Conservation (phyloP, 192 early-diverging fungal genomes). For the Backusella westeae region DNA sequence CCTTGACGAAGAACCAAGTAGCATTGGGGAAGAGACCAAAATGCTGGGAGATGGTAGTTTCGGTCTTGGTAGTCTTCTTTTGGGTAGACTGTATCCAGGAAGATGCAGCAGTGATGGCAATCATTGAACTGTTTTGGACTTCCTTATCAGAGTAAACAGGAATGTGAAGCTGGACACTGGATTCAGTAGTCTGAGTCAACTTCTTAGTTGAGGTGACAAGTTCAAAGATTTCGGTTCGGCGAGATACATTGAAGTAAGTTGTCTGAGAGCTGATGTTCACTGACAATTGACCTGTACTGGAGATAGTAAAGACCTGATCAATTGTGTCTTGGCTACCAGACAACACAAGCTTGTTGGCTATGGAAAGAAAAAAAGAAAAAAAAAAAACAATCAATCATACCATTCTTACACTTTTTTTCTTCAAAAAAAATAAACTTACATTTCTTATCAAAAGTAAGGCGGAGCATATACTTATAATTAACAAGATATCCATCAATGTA, state of each 20-base stretch:
- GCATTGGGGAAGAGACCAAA: constrained; percentile 21
- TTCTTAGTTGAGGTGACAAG: constrained; percentile 7
- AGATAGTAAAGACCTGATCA: constrained; percentile 16
- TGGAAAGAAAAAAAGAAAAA: not conserved
- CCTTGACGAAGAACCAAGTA: constrained; percentile 29
- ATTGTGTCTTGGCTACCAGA: not conserved
- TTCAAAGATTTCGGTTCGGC: not conserved
- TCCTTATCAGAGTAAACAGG: constrained; percentile 15
- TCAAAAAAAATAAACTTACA: constrained; percentile 18
- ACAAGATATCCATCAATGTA: constrained; percentile 28
- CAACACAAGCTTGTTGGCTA: constrained; percentile 12
- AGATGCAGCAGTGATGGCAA: constrained; percentile 11
- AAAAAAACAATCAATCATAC: not conserved
- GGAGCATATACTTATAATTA: constrained; percentile 30
- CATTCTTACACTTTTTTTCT: not conserved
- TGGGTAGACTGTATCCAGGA: constrained; percentile 12
- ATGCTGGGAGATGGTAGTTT: constrained; percentile 12
- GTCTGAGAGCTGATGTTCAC: not conserved
- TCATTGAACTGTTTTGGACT: not conserved
- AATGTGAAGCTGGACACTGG: constrained; percentile 13
- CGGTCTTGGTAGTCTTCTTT: constrained; percentile 5
- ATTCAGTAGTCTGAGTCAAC: not conserved
- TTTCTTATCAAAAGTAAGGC: constrained; percentile 8
- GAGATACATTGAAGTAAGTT: constrained; percentile 11
- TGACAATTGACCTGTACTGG: constrained; percentile 11